A percentile compares a stretch with the other conserved stretches of the same genome.
phyloP scores from a whole-genome alignment of 768 basidiomycete species.

The Rhodotorula diobovata region DNA sequence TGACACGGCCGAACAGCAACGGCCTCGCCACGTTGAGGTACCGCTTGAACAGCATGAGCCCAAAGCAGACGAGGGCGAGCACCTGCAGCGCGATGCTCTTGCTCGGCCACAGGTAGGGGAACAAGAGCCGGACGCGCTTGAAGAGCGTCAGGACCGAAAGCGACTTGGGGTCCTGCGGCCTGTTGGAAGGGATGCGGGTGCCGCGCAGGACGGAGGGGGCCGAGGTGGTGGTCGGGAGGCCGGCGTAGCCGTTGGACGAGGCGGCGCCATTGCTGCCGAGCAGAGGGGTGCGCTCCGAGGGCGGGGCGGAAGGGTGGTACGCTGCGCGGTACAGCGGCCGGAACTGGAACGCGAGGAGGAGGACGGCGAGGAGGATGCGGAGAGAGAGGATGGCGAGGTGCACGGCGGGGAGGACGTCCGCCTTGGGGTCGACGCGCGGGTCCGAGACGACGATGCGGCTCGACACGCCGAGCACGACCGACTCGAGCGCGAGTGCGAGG shows the following conservation, averaged over 20 bases:
- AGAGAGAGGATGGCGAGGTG: slow-evolving; percentile 29
- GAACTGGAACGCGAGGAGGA: slow-evolving; percentile 33
- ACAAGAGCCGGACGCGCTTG: slow-evolving; percentile 61
- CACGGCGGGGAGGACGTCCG: slow-evolving; percentile 52
- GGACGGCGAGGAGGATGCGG: slow-evolving; percentile 34
- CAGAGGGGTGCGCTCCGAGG: slow-evolving; percentile 27
- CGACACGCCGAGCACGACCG: slow-evolving; percentile 59
- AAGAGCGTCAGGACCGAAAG: slow-evolving; percentile 54
- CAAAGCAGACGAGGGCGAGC: slow-evolving; percentile 62
- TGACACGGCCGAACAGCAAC: slow-evolving; percentile 29
- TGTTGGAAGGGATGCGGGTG: slow-evolving; percentile 45
- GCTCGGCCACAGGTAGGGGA: slow-evolving; percentile 80
- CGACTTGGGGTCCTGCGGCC: slow-evolving; percentile 55
- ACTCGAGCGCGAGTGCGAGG: slow-evolving; percentile 59
- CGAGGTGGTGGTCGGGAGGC: slow-evolving; percentile 1
- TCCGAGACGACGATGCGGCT: slow-evolving; percentile 49
- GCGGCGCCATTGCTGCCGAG: slow-evolving; percentile 1
- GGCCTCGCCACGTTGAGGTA: slow-evolving; percentile 49
- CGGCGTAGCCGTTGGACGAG: neutral
- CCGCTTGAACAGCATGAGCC: slow-evolving; percentile 68
- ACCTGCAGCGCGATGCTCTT: slow-evolving; percentile 64
- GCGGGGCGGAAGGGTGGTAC: slow-evolving; percentile 11
- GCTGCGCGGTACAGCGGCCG: slow-evolving; percentile 18
- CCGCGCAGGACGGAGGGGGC: slow-evolving; percentile 14
- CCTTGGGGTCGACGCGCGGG: slow-evolving; percentile 28